Conservation (phyloP, 768 basidiomycete genomes). For the Scleroderma bovista region DNA sequence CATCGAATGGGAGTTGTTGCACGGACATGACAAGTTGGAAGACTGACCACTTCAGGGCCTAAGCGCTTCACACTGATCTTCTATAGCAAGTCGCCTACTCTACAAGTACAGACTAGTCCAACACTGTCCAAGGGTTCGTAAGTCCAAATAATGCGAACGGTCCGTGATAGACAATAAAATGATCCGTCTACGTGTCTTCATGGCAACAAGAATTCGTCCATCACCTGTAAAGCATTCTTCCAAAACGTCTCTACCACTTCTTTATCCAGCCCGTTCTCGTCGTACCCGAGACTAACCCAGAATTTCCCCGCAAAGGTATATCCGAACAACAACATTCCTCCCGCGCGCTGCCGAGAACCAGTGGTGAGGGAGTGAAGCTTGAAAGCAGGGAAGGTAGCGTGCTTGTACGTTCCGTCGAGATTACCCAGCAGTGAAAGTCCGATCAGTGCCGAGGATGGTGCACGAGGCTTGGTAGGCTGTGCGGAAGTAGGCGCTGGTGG, state of each 20-base stretch:
- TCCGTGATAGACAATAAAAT: neutral
- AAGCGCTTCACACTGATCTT: too few relatives aligned
- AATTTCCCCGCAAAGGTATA: constrained; percentile 71
- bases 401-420: constrained; percentile 76
- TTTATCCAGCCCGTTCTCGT: constrained; percentile 67
- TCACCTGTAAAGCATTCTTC: constrained; percentile 47
- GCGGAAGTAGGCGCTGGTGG: constrained; percentile 18
- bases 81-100: too few relatives aligned
- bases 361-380: constrained; percentile 72
- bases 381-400: constrained; percentile 50
- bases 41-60: too few relatives aligned
- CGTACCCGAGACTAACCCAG: constrained; percentile 79
- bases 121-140: constrained; percentile 17
- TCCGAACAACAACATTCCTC: constrained; percentile 66
- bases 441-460: constrained; percentile 59
- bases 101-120: too few relatives aligned
- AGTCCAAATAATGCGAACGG: constrained; percentile 10
- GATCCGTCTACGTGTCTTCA: neutral
- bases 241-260: constrained; percentile 62
- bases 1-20: constrained; percentile 4
- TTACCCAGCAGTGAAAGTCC: constrained; percentile 84
- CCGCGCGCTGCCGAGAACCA: constrained; percentile 72
- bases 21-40: too few relatives aligned
- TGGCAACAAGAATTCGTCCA: constrained; percentile 52
- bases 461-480: constrained; percentile 21